Percentiles rank a stretch among this genome's conserved stretches.
phyloP scores from a whole-genome alignment of 306 rosid genomes.

The Gastrolobium bilobum region DNA sequence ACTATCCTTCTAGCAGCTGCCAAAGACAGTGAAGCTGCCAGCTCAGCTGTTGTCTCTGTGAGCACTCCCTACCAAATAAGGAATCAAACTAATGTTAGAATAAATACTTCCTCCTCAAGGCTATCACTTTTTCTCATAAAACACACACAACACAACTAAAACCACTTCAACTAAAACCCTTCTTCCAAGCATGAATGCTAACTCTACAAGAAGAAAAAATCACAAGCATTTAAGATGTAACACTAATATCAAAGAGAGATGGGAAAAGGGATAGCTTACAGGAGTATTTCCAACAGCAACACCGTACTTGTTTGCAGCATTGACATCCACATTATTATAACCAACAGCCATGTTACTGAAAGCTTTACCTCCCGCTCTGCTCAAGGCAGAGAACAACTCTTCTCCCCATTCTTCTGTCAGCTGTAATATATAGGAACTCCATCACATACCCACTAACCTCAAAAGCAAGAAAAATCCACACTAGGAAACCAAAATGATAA shows the following conservation, averaged over 20 bases:
- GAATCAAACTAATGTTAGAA: constrained; percentile 38
- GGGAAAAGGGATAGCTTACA: constrained; percentile 39
- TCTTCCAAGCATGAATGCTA: constrained; percentile 3
- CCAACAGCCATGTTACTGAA: constrained; percentile 99
- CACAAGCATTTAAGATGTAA: constrained; percentile 9
- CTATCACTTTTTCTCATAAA: constrained; percentile 18
- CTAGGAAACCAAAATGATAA: neutral
- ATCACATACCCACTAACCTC: constrained; percentile 25
- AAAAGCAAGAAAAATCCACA: constrained; percentile 22
- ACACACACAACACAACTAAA: constrained; percentile 10
- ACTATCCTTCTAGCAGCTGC: constrained; percentile 98
- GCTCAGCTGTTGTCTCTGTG: constrained; percentile 97
- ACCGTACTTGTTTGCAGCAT: constrained; percentile 90
- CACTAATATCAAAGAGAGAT: neutral
- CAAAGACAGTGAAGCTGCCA: constrained; percentile 92
- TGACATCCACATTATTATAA: constrained; percentile 91
- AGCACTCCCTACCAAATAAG: constrained; percentile 85
- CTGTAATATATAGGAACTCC: constrained; percentile 56
- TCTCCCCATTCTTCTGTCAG: constrained; percentile 99
- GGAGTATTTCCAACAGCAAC: constrained; percentile 98
- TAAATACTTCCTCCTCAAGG: constrained; percentile 29
- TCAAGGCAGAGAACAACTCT: constrained; percentile 89
- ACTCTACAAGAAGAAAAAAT: neutral
- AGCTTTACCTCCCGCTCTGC: constrained; percentile 97
- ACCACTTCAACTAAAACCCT: neutral